Evolutionary conservation across 257 asterid genomes (phyloP), one percentile per base, ranked within the genome.

Genomic region (Gentiana straminea): DNA sequence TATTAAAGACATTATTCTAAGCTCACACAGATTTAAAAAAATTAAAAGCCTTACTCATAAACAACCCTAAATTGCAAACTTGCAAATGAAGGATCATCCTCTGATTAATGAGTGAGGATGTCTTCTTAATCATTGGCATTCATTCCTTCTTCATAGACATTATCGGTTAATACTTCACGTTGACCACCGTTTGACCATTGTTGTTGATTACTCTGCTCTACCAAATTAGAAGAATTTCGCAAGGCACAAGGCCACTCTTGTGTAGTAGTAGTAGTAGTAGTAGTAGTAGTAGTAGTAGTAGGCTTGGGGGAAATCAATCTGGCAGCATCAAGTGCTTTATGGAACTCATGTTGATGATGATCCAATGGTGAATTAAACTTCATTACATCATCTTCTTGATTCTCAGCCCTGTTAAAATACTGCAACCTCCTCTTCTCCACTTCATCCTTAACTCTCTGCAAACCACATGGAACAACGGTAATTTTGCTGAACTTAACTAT

Each of bases 391-490:
- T 56, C 67, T 2, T 71, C 72, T 64, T 52, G 68, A 52, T 53
- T 57, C 57, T 62, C 79, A 43, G 51, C 63, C 58, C 59, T 44
- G 57, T 61, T 71, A 35, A 41, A 35, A 38, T 51, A 32, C 38
- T 73, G 72, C 51, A 59, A 45, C 72, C 77, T 71, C 77, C 68
- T 81, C 61, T 57, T 68, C 46, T 75, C 73, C 72, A 84, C 68
- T 70, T 81, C 93, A 41, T 82, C 84, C 74, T 78, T 80, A 46
- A 86, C 86, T 65, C 74, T 75, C 97, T 89, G 79, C 60, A 70
- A 65, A 8, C 56, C 57, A 61, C 50, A 13, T 41, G 2, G 9
- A 24, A 41, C 3, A 10, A 41, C 9, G 46, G 46, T 10, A 41
- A 41, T 41, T 41, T 7, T 5, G 46, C 9, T 10, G 9, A 41